Conservation (phyloP, 1,284 basidiomycete genomes). For the Mixia osmundae region DNA sequence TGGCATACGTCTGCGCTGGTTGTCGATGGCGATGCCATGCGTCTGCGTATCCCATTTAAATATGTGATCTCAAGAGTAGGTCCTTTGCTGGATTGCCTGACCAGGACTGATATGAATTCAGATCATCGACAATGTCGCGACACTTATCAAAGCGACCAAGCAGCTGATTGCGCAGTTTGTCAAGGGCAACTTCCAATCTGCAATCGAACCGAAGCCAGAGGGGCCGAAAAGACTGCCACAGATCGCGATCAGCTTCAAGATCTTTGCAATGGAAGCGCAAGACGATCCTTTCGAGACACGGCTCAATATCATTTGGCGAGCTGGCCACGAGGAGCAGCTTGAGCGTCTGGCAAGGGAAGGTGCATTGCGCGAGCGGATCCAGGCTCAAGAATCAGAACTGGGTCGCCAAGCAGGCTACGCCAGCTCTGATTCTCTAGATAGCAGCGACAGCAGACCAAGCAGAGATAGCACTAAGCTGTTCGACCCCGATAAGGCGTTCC, state of each 20-base stretch:
- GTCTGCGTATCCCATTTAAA: conserved; percentile 52
- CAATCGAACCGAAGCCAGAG: conserved; percentile 47
- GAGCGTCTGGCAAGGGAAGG: conserved; percentile 53
- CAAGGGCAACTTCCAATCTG: conserved; percentile 23
- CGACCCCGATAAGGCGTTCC: conserved; percentile 38
- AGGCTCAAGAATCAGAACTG: conserved; percentile 26
- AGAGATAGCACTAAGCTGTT: too few species aligned
- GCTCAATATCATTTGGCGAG: conserved; percentile 51
- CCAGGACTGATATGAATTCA: too few species aligned
- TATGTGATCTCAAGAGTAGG: conserved; percentile 41
- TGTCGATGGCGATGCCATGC: conserved; percentile 39
- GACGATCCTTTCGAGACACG: conserved; percentile 71
- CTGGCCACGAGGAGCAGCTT: conserved; percentile 49
- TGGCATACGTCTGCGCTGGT: conserved; percentile 17
- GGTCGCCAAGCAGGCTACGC: neutral
- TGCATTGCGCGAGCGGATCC: conserved; percentile 55
- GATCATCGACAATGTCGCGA: conserved; percentile 23
- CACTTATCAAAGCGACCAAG: conserved; percentile 25
- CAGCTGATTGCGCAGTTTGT: conserved; percentile 25
- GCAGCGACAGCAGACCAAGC: too few species aligned
- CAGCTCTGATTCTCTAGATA: too few species aligned
- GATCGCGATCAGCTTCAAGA: conserved; percentile 32
- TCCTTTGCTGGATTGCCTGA: conserved; percentile 5
- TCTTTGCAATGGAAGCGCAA: conserved; percentile 47
- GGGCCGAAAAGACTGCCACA: conserved; percentile 42